Base-by-base conservation (phyloP, 148 eudicot species). In the Linanthus parryae region DNA sequence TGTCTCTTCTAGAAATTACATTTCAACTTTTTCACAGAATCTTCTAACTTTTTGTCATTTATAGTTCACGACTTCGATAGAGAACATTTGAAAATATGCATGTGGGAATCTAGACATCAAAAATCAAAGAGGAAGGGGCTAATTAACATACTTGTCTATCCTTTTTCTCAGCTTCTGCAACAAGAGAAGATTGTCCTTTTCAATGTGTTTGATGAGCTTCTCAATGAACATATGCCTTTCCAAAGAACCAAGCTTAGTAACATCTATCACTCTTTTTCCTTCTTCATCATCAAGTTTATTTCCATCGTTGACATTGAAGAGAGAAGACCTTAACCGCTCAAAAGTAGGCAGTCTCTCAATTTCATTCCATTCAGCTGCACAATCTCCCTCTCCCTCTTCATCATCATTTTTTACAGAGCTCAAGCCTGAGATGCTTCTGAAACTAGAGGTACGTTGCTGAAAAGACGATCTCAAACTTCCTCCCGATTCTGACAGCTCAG, bases 131-230 rank as follows among this genome's bases (percentile, higher is more conserved):
- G 27, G 26, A 44, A 54, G n/a, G n/a, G n/a, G n/a, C n/a, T n/a
- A 21, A 22, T 36, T 74, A 63, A 47, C 79, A 66, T 78, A 81
- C 96, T 67, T 83, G 68, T 78, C 81, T 18, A 74, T 69, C 74
- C 96, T 74, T 34, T 66, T 72, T 68, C 79, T 76, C 24, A 88
- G 74, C 59, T 84, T 81, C 40, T 69, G 81, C 71, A 88, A 67
- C 52, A 88, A 68, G 11, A 48, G 76, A 60, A 80, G 92, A 65
- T 88, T 88, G 62, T 88, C 96, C 44, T 67, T 73, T 57, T 81
- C 85, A 66, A 78, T 81, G 68, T 84, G 79, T 56, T 74, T 81
- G 51, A 88, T 73, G 65, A 84, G 79, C 73, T 76, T 84, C 49
- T 84, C 94, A 41, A 88, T 77, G 60, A 88, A 74, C 70, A 67